Base-by-base conservation (phyloP, 441 rosid genomes). In the Omphalea diandra region DNA sequence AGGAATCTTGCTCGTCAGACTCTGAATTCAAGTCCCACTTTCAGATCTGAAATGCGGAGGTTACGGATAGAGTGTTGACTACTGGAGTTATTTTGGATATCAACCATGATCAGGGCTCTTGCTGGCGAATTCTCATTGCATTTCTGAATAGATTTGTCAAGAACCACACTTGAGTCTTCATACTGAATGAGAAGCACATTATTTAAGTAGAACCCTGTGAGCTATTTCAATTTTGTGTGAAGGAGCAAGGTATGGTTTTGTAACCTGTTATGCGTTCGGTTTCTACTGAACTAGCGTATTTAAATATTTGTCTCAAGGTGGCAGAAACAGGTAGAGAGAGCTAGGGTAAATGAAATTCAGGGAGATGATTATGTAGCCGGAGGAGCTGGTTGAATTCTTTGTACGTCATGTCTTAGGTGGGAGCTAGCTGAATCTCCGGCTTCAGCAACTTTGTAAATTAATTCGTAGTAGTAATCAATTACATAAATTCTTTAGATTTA, bases 1-100 rank as follows among this genome's bases (percentile, higher is more conserved):
- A 84, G 97, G 72, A 91, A 68, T 72, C 90, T 90, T 36, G 98
- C 97, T 73, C 83, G 70, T 38, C 85, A 89, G 47, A 89, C 97
- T 38, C 70, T 95, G 77, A 81, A 83, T 75, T 82, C 97, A 29
- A 95, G 97, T 70, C 89, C 88, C 22, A 67, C 84, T 27, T 91
- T 95, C 77, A 84, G 86, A 60, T 74, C 88, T 14, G 98, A 95
- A 81, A 78, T 93, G 81, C 84, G 97, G 60, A 83, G 97, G 52
- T 67, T 93, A 68, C 84, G 97, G 81, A 91, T 95, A 78, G 89
- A 93, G 40, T 84, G 76, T 62, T 91, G 83, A 91, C 60, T n/a
- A 12, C 43, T 10, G 33, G n/a, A 4, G 18, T 68, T 8, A 46
- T 59, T 55, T 14, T 33, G 27, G 41, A 38, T 33, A 4, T 60